Base-by-base conservation (phyloP, 306 rosid species). In the Prunus davidiana region DNA sequence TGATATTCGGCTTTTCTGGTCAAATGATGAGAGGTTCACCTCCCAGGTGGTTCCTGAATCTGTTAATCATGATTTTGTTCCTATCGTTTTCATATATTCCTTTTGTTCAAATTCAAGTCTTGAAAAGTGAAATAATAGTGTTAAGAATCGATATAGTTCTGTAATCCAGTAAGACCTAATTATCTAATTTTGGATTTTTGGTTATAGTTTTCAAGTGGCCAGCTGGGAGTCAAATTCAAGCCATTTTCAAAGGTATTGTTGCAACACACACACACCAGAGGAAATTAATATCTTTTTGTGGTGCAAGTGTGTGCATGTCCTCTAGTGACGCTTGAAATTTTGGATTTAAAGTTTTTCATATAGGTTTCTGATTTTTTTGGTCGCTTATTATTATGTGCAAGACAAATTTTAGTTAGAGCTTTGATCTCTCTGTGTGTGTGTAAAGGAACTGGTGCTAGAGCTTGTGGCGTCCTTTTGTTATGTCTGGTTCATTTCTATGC, bases 1-100 rank as follows among this genome's bases (percentile, higher is more conserved):
- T 10, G 98, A 96, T 85, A 92, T 96, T 79, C 97, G 97, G 27
- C 89, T 96, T 75, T 96, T 96, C 81, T 96, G 99, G 99, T 88
- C 98, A 75, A 78, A 67, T 60, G 99, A 96, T 66, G 92, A 96
- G 81, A 86, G 99, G 69, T 96, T 96, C 78, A 92, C 97, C 77
- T 92, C 97, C 63, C 99, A 96, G 99, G 98, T 96, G 78, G 50
- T 71, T 85, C 69, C 67, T 74, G 41, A 72, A 63, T 64, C 38
- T 57, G 73, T 72, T 81, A 61, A 52, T 25, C 63, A 67, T 57
- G 69, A 22, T 71, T 60, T 38, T 58, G 69, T 22, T 64, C 38
- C 71, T 54, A 22, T 65, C 28, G 60, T 58, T 75, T 45, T 65
- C 27, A 46, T 81, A 38, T 70, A 69, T 79, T 67, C 62, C 51